Base-by-base conservation (phyloP, 2,329 filamentous ascomycete species). In the Chaetomiaceae sp. region DNA sequence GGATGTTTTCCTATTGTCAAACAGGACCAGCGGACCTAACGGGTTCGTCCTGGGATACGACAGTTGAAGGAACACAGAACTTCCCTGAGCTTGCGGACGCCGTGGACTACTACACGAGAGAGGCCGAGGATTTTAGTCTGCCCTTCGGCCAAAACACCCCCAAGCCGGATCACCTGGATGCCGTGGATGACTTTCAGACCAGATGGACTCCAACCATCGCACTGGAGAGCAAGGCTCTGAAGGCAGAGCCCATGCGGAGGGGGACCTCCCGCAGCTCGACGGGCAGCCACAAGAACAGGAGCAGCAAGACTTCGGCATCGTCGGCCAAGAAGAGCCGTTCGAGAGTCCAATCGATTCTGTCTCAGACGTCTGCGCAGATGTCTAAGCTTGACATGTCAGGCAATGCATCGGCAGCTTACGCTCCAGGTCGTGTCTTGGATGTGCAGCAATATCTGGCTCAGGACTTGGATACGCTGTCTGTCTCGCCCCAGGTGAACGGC, bases 11-110 rank as follows among this genome's bases (percentile, higher is more conserved):
- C 67, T 77, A 74, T 66, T 71, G 72, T 72, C 75, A 78, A 62
- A 74, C 75, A 73, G 76, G 73, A 75, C 73, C 74, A 70, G 68
- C 72, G 61, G 75, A 77, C 70, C 71, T 76, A 50, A 64, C 64
- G 58, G 70, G 73, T 68, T 69, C 74, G 62, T 68, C 73, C 60
- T 80, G 76, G 76, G 75, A 72, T 58, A 61, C 71, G 61, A 66
- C 74, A 69, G 67, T 67, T 69, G 76, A 80, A 73, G 75, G 74
- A 60, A 59, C 73, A 75, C 76, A 79, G 72, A 76, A 75, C 73
- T 76, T 78, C 63, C 69, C 68, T 63, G 71, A 73, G 55, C 74
- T 71, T 62, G 65, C 70, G 61, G 72, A 74, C 58, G 66, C 68
- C 60, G 71, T 69, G 68, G 72, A 71, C 53, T 65, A 65, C 56